Conservation (phyloP, 257 asterid species). For the Solanum etuberosum region DNA sequence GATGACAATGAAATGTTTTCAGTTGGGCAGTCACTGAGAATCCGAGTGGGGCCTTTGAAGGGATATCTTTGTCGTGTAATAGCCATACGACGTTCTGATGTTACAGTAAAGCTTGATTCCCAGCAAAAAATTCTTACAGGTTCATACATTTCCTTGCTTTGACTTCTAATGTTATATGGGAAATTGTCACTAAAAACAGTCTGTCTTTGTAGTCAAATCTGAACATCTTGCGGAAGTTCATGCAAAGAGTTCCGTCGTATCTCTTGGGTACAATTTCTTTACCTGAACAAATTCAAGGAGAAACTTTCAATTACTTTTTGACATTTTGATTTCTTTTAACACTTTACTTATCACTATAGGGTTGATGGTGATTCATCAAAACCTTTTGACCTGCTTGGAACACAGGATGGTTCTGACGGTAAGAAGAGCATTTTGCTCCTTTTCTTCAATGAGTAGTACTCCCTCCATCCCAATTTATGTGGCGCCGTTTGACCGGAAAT, state of each 20-base stretch:
- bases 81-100: conserved; percentile 86
- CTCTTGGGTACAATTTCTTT: conserved; percentile 46
- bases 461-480: not conserved
- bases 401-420: conserved; percentile 65
- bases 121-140: conserved; percentile 90
- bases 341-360: conserved; percentile 30
- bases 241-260: conserved; percentile 42
- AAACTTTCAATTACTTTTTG: not conserved
- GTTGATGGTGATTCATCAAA: conserved; percentile 41
- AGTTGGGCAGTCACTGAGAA: conserved; percentile 78
- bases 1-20: conserved; percentile 56
- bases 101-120: conserved; percentile 93
- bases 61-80: conserved; percentile 84
- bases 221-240: conserved; percentile 88
- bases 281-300: not conserved
- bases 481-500: not conserved
- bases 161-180: not conserved
- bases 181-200: conserved; percentile 2
- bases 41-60: conserved; percentile 89
- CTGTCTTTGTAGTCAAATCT: conserved; percentile 51
- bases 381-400: conserved; percentile 69
- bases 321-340: not conserved
- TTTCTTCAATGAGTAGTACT: not conserved
- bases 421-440: conserved; percentile 9
- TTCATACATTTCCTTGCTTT: conserved; percentile 12